A percentile compares a stretch with the other conserved stretches of the same genome.
These are phyloP conservation scores for Citrus inodora DNA, from an alignment of 345 rosid genomes.

Conservation along the genomic window DNA sequence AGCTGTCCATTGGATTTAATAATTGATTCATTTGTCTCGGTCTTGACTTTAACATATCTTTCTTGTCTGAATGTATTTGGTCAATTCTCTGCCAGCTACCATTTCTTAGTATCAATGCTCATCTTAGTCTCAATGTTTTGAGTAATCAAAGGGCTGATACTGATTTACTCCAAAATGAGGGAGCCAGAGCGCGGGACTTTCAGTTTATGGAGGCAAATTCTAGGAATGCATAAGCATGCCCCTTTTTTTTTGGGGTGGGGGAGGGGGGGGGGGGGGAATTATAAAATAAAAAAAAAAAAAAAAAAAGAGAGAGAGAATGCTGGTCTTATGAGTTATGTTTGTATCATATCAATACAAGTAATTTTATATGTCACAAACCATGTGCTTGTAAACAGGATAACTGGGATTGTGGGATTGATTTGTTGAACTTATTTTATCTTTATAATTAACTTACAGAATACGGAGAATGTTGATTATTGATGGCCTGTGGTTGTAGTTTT, in stretches of 20 bases:
- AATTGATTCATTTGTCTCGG: not conserved
- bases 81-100: constrained; percentile 14
- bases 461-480: too few species aligned
- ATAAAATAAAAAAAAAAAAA: too few species aligned
- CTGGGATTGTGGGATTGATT: not conserved
- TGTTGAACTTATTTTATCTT: not conserved
- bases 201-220: not conserved
- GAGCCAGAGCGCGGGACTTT: constrained; percentile 4
- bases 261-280: too few species aligned
- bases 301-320: not conserved
- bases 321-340: not conserved
- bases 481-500: not conserved
- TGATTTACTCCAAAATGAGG: not conserved
- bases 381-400: not conserved
- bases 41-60: constrained; percentile 18
- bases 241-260: too few species aligned
- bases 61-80: constrained; percentile 24
- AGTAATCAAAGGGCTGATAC: not conserved
- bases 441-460: not conserved
- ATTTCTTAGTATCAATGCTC: not conserved
- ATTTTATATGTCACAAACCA: not conserved
- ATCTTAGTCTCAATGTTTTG: not conserved
- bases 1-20: constrained; percentile 18
- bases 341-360: not conserved
- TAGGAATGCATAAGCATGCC: not conserved